These are phyloP conservation scores for Leishmania guyanensis DNA, from an alignment of 208 protist genomes.

Conservation along the genomic window DNA sequence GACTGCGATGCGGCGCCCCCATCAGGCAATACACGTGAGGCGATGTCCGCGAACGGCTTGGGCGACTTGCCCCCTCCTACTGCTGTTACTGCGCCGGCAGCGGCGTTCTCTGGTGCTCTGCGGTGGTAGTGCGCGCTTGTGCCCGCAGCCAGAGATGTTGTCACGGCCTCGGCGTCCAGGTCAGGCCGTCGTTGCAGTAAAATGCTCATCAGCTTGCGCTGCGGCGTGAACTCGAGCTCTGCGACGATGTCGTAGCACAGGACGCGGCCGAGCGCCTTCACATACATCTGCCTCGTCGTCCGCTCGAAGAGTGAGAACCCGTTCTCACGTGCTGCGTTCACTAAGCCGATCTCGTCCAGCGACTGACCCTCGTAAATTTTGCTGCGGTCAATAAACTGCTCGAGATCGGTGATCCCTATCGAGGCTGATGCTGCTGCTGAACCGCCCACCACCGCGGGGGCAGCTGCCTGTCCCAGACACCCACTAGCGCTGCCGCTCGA, in stretches of 20 bases:
- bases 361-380: constrained; percentile 91
- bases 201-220: constrained; percentile 90
- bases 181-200: constrained; percentile 52
- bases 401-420: constrained; percentile 13
- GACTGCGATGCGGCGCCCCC: neutral
- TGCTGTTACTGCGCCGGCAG: neutral
- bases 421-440: neutral
- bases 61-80: neutral
- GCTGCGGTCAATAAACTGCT: constrained; percentile 49
- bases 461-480: neutral
- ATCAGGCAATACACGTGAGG: neutral
- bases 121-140: constrained; percentile 42
- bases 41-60: neutral
- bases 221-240: constrained; percentile 78
- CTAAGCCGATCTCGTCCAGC: constrained; percentile 93
- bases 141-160: constrained; percentile 18
- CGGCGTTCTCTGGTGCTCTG: neutral
- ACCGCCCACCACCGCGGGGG: too few species aligned
- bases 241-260: constrained; percentile 87
- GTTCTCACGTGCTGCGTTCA: constrained; percentile 80
- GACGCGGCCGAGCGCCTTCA: constrained; percentile 55
- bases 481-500: neutral
- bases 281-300: constrained; percentile 66
- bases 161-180: constrained; percentile 37
- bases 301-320: constrained; percentile 73